phyloP scores from a whole-genome alignment of 2,329 filamentous ascomycete genomes.

The Penicillium polonicum region DNA sequence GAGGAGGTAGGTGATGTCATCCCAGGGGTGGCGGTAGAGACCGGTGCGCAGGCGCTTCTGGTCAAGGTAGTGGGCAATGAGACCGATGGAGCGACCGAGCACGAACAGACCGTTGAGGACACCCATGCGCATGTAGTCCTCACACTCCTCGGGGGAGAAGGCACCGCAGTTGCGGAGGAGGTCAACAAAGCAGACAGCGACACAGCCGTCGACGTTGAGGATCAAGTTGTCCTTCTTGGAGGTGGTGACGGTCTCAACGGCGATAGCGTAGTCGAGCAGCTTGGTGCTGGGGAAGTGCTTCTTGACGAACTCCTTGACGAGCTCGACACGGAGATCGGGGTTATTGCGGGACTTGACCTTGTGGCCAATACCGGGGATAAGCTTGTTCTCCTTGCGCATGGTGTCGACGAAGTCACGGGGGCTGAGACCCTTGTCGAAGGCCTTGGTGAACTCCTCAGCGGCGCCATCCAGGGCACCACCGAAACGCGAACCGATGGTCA shows the following conservation, averaged over 20 bases:
- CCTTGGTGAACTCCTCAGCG: conserved; percentile 97
- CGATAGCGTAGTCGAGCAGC: conserved; percentile 97
- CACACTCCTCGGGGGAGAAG: conserved; percentile 92
- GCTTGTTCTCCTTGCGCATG: conserved; percentile 99
- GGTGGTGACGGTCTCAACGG: conserved; percentile 95
- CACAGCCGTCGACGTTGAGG: conserved; percentile 96
- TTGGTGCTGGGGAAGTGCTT: conserved; percentile 98
- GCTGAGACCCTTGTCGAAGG: conserved; percentile 95
- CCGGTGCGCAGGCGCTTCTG: conserved; percentile 99
- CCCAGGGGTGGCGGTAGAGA: conserved; percentile 98
- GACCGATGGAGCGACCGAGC: conserved; percentile 91
- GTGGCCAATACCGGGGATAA: conserved; percentile 98
- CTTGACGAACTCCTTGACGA: conserved; percentile 98
- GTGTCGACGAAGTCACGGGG: conserved; percentile 98
- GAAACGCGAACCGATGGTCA: conserved; percentile 97
- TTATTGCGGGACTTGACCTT: conserved; percentile 99
- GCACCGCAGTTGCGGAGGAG: conserved; percentile 96
- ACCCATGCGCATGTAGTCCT: conserved; percentile 99
- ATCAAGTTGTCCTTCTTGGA: conserved; percentile 99
- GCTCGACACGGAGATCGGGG: conserved; percentile 98
- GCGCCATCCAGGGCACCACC: conserved; percentile 97
- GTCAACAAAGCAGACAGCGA: conserved; percentile 98
- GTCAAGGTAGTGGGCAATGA: conserved; percentile 99
- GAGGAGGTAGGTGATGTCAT: conserved; percentile 94
- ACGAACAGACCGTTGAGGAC: conserved; percentile 99